Percentiles rank a stretch among this genome's conserved stretches.
phyloP scores from a whole-genome alignment of 306 rosid species.

The Casuarina glauca region DNA sequence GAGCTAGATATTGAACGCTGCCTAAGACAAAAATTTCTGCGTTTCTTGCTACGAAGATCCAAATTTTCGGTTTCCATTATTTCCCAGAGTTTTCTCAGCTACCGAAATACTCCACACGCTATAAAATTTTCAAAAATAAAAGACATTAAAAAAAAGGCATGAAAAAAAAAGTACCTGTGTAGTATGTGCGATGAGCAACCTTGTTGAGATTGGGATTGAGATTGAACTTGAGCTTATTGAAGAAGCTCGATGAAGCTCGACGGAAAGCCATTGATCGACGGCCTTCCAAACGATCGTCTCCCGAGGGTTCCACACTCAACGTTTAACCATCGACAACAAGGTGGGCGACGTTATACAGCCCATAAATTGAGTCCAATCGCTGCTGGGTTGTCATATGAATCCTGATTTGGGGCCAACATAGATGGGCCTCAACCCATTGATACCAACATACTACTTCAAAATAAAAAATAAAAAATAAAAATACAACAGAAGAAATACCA shows the following conservation, averaged over 20 bases:
- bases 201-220: neutral
- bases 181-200: slow-evolving; percentile 8
- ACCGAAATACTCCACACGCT: neutral
- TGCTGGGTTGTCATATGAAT: too few species aligned
- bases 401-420: too few species aligned
- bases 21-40: neutral
- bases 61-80: neutral
- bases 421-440: too few species aligned
- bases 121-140: neutral
- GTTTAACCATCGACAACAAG: neutral
- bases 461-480: too few species aligned
- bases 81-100: neutral
- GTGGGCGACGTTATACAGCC: too few species aligned
- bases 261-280: neutral
- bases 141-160: neutral
- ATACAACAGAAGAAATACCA: too few species aligned
- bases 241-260: neutral
- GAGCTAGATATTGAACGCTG: neutral
- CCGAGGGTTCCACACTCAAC: neutral
- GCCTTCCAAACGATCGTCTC: neutral
- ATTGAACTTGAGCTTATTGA: slow-evolving; percentile 4
- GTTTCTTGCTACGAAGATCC: neutral
- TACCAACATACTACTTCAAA: too few species aligned
- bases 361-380: too few species aligned
- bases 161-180: slow-evolving; percentile 10